These are phyloP conservation scores for Botrytis aclada DNA, from an alignment of 2,329 filamentous ascomycete genomes.

Conservation along the genomic window DNA sequence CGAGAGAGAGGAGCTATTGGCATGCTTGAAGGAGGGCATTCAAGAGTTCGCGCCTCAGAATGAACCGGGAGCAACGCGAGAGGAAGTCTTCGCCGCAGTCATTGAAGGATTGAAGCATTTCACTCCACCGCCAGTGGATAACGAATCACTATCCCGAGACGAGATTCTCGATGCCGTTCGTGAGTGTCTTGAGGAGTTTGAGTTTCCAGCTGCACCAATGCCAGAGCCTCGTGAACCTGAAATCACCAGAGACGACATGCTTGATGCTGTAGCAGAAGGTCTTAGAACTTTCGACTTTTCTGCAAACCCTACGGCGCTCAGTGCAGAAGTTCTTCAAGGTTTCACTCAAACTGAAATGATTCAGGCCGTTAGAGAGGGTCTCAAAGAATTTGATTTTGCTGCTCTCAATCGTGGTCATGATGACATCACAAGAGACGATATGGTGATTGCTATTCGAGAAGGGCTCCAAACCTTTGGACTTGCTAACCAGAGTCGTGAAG, in stretches of 20 bases:
- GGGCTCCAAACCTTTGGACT: conserved; percentile 77
- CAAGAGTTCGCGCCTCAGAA: conserved; percentile 62
- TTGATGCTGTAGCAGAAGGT: conserved; percentile 61
- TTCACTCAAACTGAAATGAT: conserved; percentile 81
- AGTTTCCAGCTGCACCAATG: conserved; percentile 64
- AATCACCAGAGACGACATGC: conserved; percentile 60
- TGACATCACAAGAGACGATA: conserved; percentile 75
- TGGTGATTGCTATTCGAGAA: conserved; percentile 78
- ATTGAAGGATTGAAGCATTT: conserved; percentile 84
- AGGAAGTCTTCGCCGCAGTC: conserved; percentile 82
- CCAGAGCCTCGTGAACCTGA: conserved; percentile 52
- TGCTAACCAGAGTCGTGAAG: conserved; percentile 51
- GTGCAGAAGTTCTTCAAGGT: conserved; percentile 52
- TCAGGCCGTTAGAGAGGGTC: conserved; percentile 77
- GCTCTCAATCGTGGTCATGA: conserved; percentile 69
- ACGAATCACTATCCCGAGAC: conserved; percentile 70
- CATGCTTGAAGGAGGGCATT: conserved; percentile 81
- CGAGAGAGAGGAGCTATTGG: conserved; percentile 84
- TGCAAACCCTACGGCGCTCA: conserved; percentile 30
- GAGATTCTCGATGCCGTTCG: conserved; percentile 81
- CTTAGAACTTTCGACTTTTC: conserved; percentile 51
- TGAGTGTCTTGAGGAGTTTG: conserved; percentile 82
- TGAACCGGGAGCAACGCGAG: conserved; percentile 63
- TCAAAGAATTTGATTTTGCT: conserved; percentile 73
- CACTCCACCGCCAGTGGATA: conserved; percentile 67